phyloP scores from a whole-genome alignment of 2,329 filamentous ascomycete species.

The Tolypocladium amazonense region DNA sequence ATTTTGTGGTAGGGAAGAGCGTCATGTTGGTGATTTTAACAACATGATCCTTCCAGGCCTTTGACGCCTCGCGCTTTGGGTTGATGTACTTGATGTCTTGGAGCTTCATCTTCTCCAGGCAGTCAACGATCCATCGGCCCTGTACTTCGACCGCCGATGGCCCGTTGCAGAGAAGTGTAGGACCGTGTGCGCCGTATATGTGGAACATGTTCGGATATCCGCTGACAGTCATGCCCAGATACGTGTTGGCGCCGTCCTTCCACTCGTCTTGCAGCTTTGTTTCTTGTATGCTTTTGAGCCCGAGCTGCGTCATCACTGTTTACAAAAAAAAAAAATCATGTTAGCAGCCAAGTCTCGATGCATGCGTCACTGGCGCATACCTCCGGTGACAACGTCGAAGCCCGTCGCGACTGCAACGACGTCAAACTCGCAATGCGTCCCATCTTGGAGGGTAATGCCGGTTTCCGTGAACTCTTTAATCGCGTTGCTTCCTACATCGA shows the following conservation, averaged over 20 bases:
- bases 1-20: slow-evolving; percentile 37
- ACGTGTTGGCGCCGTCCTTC: slow-evolving; percentile 28
- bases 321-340: accelerated
- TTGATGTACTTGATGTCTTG: slow-evolving; percentile 40
- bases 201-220: slow-evolving; percentile 41
- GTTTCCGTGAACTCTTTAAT: slow-evolving; percentile 30
- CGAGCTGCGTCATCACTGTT: slow-evolving; percentile 32
- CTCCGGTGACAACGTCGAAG: slow-evolving; percentile 28
- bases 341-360: neutral
- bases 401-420: slow-evolving; percentile 34
- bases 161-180: slow-evolving; percentile 45
- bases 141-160: slow-evolving; percentile 44
- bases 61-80: slow-evolving; percentile 30
- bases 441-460: slow-evolving; percentile 28
- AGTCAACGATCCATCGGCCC: slow-evolving; percentile 42
- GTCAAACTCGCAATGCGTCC: slow-evolving; percentile 30
- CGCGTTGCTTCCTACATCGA: slow-evolving; percentile 28
- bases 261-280: slow-evolving; percentile 30
- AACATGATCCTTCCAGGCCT: slow-evolving; percentile 38
- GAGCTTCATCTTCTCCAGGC: slow-evolving; percentile 35
- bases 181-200: slow-evolving; percentile 45
- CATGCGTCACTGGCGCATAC: slow-evolving; percentile 5
- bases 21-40: slow-evolving; percentile 32
- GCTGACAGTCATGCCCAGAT: slow-evolving; percentile 30
- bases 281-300: slow-evolving; percentile 27